Conservation (phyloP, 768 basidiomycete species). For the Pleurotus giganteus region DNA sequence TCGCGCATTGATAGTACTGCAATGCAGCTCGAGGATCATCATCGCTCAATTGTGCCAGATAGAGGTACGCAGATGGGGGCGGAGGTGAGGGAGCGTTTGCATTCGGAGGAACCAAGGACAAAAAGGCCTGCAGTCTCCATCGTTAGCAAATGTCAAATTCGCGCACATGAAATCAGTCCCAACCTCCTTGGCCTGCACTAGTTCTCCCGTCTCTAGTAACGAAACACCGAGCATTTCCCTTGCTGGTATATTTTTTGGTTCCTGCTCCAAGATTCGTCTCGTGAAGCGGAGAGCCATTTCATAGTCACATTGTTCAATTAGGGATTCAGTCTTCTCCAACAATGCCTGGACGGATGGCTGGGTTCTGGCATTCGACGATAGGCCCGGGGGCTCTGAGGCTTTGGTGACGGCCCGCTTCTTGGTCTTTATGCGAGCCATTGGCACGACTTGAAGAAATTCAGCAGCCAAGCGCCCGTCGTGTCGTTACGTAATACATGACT, state of each 20-base stretch:
- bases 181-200: constrained; percentile 70
- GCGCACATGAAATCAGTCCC: constrained; percentile 17
- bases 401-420: constrained; percentile 44
- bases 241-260: constrained; percentile 62
- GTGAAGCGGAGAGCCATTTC: constrained; percentile 75
- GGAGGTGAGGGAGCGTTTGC: constrained; percentile 57
- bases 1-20: constrained; percentile 76
- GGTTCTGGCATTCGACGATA: constrained; percentile 19
- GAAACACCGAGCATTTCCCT: constrained; percentile 80
- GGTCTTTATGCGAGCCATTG: constrained; percentile 58
- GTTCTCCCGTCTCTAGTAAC: constrained; percentile 76
- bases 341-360: constrained; percentile 51
- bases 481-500: not conserved
- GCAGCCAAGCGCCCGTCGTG: constrained; percentile 1
- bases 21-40: constrained; percentile 74
- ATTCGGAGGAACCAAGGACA: constrained; percentile 57
- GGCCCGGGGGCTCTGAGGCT: constrained; percentile 23
- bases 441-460: constrained; percentile 13
- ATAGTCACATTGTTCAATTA: constrained; percentile 84
- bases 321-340: constrained; percentile 74
- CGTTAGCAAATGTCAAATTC: constrained; percentile 5
- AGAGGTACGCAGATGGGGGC: constrained; percentile 80
- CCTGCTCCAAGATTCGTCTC: constrained; percentile 61
- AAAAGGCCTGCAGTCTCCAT: constrained; percentile 51
- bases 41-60: constrained; percentile 84